Percentiles rank a stretch among this genome's conserved stretches.
Conservation (phyloP, 805 yeast genomes). For the Tetrapisispora phaffii region DNA sequence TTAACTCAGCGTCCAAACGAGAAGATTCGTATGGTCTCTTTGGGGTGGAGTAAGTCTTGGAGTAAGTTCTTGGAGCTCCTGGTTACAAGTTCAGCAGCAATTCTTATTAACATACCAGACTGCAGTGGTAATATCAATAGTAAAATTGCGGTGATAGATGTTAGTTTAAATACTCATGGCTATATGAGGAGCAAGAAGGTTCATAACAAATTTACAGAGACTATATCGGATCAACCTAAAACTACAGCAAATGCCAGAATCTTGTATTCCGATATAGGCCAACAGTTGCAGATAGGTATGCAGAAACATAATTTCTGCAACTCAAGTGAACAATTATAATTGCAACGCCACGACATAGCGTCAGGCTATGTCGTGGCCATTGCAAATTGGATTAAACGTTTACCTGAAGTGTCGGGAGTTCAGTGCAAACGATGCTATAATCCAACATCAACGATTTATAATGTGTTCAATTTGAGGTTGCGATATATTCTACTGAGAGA, state of each 20-base stretch:
- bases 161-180: constrained; percentile 1
- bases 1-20: constrained; percentile 98
- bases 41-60: constrained; percentile 99
- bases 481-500: not conserved
- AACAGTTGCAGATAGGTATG: too few relatives aligned
- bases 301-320: not conserved
- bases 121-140: not conserved
- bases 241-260: too few relatives aligned
- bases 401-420: constrained; percentile 81
- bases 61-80: constrained; percentile 99
- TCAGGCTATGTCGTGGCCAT: too few relatives aligned
- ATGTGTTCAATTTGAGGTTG: not conserved
- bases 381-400: constrained; percentile 4
- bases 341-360: too few relatives aligned
- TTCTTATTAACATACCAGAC: too few relatives aligned
- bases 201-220: constrained; percentile 11
- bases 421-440: constrained; percentile 40
- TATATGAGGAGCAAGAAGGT: constrained; percentile 8
- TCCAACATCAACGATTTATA: not conserved
- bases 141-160: not conserved
- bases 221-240: not conserved
- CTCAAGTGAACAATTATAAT: too few relatives aligned
- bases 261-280: too few relatives aligned
- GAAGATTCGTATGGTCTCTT: constrained; percentile 99
- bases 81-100: constrained; percentile 2